Conservation (phyloP, 164 flowering plant species). For the Kingdonia uniflora region DNA sequence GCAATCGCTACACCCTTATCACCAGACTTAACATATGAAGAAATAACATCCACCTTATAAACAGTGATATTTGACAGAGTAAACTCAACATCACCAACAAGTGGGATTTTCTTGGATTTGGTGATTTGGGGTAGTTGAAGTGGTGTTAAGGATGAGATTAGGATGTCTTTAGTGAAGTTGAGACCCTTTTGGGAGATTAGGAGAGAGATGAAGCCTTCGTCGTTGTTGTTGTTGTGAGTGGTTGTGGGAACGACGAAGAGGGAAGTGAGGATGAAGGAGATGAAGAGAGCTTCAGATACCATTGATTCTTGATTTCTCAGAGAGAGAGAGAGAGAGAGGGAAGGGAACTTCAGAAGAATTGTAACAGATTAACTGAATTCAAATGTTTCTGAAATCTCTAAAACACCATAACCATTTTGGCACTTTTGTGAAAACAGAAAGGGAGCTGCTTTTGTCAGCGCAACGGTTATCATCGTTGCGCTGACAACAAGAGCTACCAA, state of each 20-base stretch:
- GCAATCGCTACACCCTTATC: conserved; percentile 48
- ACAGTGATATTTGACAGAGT: conserved; percentile 45
- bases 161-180: conserved; percentile 54
- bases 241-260: conserved; percentile 18
- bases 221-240: too few relatives aligned
- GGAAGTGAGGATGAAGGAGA: conserved; percentile 13
- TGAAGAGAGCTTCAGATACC: too few relatives aligned
- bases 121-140: conserved; percentile 47
- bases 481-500: too few relatives aligned
- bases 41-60: conserved; percentile 29
- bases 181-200: conserved; percentile 55
- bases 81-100: conserved; percentile 46
- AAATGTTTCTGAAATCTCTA: too few relatives aligned
- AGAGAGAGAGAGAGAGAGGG: too few relatives aligned
- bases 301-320: too few relatives aligned
- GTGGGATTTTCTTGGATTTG: conserved; percentile 40
- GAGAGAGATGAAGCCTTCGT: conserved; percentile 39
- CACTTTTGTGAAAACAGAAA: too few relatives aligned
- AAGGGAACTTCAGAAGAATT: too few relatives aligned
- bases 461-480: too few relatives aligned
- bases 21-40: conserved; percentile 46
- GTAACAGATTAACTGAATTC: too few relatives aligned
- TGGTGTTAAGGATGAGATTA: conserved; percentile 47
- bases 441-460: too few relatives aligned
- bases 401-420: too few relatives aligned